Conservation (phyloP, 495 filamentous ascomycete genomes). For the Glarea lozoyensis region DNA sequence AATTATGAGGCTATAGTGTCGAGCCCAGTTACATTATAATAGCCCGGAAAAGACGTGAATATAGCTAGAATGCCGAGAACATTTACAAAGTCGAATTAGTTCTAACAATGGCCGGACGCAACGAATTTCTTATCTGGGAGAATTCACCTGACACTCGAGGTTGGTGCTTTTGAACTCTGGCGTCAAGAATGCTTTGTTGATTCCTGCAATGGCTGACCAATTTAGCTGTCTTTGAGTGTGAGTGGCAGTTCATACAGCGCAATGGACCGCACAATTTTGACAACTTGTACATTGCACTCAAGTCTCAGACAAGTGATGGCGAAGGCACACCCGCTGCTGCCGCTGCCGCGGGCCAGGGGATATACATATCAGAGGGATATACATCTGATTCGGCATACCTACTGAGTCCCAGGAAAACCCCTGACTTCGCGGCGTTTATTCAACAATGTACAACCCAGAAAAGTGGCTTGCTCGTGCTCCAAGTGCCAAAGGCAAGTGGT, state of each 20-base stretch:
- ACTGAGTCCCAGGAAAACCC: not conserved
- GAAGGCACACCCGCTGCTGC: no score
- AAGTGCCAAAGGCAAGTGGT: not conserved
- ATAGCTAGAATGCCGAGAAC: no score
- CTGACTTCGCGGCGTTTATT: not conserved
- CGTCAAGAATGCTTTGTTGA: no score
- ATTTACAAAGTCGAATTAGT: no score
- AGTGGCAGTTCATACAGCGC: not conserved
- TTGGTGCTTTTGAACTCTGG: no score
- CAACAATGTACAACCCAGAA: not conserved
- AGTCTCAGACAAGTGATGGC: not conserved
- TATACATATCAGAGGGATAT: not conserved
- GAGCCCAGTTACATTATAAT: no score
- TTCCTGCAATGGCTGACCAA: no score
- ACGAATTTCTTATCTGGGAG: no score
- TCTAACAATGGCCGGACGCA: no score
- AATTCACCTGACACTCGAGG: no score
- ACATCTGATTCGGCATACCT: not conserved
- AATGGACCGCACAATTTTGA: not conserved
- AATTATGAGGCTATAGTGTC: no score
- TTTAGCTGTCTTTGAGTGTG: not conserved
- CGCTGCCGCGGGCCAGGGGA: not conserved
- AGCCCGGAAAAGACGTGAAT: no score
- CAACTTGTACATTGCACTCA: not conserved
- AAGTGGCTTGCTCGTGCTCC: not conserved